phyloP scores from a whole-genome alignment of 371 early-diverging fungal genomes.

The Phascolomyces articulosus region DNA sequence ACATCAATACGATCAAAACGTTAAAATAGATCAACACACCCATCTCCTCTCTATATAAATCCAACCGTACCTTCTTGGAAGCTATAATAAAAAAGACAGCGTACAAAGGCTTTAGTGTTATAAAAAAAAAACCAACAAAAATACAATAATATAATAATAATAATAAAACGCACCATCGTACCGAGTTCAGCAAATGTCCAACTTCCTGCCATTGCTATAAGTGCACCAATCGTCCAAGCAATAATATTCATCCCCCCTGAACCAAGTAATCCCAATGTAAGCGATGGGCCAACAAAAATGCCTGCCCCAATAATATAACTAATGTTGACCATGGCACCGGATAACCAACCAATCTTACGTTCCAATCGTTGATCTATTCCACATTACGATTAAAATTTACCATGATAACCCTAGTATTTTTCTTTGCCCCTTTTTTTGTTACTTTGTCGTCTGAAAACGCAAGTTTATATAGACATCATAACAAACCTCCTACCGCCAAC shows the following conservation, averaged over 20 bases:
- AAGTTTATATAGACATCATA: too few species aligned
- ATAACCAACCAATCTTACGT: conserved; percentile 44
- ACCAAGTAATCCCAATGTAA: conserved; percentile 38
- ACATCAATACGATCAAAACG: too few species aligned
- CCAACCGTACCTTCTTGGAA: conserved; percentile 37
- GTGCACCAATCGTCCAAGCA: conserved; percentile 39
- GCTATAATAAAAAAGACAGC: too few species aligned
- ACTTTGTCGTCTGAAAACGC: too few species aligned
- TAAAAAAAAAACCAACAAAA: neutral
- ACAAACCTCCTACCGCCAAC: conserved; percentile 38
- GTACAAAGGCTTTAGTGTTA: too few species aligned
- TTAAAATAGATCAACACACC: too few species aligned
- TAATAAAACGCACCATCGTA: conserved; percentile 36
- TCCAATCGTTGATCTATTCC: conserved; percentile 40
- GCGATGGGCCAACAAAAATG: conserved; percentile 44
- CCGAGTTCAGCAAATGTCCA: conserved; percentile 48
- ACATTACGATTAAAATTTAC: neutral
- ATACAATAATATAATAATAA: neutral
- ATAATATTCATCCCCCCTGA: conserved; percentile 49
- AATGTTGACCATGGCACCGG: conserved; percentile 46
- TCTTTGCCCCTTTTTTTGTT: neutral
- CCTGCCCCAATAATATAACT: conserved; percentile 50
- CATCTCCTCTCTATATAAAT: neutral
- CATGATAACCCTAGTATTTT: too few species aligned
- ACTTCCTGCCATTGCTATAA: conserved; percentile 37